phyloP scores from a whole-genome alignment of 2,329 filamentous ascomycete genomes.

The Raffaelea ambrosiae region DNA sequence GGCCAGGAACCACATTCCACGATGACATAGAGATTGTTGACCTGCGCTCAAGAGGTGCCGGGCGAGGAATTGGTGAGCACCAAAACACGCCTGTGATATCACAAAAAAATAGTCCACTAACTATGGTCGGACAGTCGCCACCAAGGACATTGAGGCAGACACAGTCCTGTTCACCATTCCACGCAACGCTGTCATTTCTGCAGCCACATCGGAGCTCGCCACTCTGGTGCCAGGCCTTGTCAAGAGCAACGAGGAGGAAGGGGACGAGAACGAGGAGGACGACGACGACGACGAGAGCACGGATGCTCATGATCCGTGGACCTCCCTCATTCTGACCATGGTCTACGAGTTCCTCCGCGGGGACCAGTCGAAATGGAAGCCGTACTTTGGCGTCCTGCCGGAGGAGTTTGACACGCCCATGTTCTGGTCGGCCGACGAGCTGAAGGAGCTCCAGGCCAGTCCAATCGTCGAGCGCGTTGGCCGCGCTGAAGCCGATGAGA shows the following conservation, averaged over 20 bases:
- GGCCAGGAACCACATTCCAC: constrained; percentile 46
- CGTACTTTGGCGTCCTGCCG: constrained; percentile 72
- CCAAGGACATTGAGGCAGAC: constrained; percentile 59
- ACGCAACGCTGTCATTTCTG: constrained; percentile 59
- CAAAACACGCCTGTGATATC: too few species aligned
- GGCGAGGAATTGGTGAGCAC: constrained; percentile 47
- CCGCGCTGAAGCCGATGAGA: constrained; percentile 59
- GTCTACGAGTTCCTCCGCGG: constrained; percentile 63
- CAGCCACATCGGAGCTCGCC: constrained; percentile 62
- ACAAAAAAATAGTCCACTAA: neutral
- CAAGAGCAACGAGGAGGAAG: constrained; percentile 22
- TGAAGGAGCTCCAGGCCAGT: constrained; percentile 67
- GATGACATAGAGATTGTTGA: constrained; percentile 43
- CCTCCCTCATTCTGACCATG: constrained; percentile 64
- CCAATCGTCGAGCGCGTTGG: constrained; percentile 71
- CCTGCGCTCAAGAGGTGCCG: constrained; percentile 39
- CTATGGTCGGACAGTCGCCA: constrained; percentile 49
- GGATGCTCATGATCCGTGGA: constrained; percentile 41
- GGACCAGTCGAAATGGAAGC: constrained; percentile 59
- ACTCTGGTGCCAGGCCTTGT: constrained; percentile 48
- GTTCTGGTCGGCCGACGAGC: constrained; percentile 71
- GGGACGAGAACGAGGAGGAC: constrained; percentile 27
- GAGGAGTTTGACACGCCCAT: constrained; percentile 71
- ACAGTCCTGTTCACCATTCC: constrained; percentile 77
- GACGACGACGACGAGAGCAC: constrained; percentile 28